Evolutionary conservation across 2,329 filamentous ascomycete species (phyloP).

Genomic region (Ophiocordyceps camponoti-leonardi): DNA sequence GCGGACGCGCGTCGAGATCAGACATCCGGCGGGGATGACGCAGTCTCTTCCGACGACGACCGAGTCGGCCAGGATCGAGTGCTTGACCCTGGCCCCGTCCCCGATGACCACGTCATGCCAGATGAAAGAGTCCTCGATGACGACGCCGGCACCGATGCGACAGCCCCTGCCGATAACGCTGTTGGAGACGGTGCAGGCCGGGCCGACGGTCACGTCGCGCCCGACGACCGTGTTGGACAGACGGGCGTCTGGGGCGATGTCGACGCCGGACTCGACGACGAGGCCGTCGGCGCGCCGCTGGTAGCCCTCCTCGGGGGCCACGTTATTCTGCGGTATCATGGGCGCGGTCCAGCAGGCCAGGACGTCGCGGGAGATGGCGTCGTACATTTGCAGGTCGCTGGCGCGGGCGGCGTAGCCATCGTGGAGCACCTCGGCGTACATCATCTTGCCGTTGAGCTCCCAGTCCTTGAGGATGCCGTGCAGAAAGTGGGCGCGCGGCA

Average conservation of each 20-base stretch:
- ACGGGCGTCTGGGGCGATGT: conserved; percentile 53
- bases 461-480: conserved; percentile 91
- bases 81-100: conserved; percentile 52
- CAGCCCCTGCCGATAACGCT: conserved; percentile 74
- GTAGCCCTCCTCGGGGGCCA: conserved; percentile 64
- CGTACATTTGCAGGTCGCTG: conserved; percentile 75
- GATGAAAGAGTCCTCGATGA: conserved; percentile 63
- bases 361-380: conserved; percentile 76
- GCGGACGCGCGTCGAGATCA: conserved; percentile 64
- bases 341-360: conserved; percentile 77
- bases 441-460: conserved; percentile 92
- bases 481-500: conserved; percentile 73
- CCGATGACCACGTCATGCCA: conserved; percentile 74
- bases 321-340: conserved; percentile 74
- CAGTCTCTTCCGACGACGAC: conserved; percentile 55
- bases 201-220: conserved; percentile 55
- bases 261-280: conserved; percentile 65
- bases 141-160: conserved; percentile 71
- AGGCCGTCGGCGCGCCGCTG: conserved; percentile 50
- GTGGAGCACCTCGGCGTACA: conserved; percentile 73
- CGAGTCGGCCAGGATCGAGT: conserved; percentile 61
- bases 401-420: conserved; percentile 77
- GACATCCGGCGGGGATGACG: conserved; percentile 50
- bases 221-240: conserved; percentile 63
- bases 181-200: conserved; percentile 50